A percentile compares a stretch with the other conserved stretches of the same genome.
These are phyloP conservation scores for Zygoascus sp. DNA, from an alignment of 1,139 yeast species.

Conservation along the genomic window DNA sequence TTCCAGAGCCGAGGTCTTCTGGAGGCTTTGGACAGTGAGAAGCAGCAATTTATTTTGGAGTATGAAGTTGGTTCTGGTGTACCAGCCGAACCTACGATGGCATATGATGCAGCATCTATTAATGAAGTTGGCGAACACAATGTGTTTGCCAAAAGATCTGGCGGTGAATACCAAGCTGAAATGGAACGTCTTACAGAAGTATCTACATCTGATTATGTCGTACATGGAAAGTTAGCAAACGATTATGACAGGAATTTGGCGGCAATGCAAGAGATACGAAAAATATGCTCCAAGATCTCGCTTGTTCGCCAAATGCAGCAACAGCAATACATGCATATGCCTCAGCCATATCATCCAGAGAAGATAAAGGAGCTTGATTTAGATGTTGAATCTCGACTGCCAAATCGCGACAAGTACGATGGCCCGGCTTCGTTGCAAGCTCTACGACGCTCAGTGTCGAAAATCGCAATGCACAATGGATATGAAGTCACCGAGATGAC, in stretches of 20 bases:
- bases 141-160: background rate
- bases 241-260: constrained; percentile 61
- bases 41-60: constrained; percentile 64
- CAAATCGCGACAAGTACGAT: constrained; percentile 57
- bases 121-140: constrained; percentile 21
- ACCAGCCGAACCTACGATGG: constrained; percentile 32
- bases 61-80: constrained; percentile 80
- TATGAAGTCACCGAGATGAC: constrained; percentile 77
- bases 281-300: constrained; percentile 82
- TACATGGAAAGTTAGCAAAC: constrained; percentile 56
- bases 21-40: constrained; percentile 49
- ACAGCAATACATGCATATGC: constrained; percentile 67
- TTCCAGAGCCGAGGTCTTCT: constrained; percentile 26
- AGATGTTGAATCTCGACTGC: constrained; percentile 72
- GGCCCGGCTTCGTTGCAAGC: constrained; percentile 60
- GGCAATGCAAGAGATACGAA: constrained; percentile 83
- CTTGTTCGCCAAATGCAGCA: constrained; percentile 89
- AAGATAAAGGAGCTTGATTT: constrained; percentile 62
- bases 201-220: constrained; percentile 40
- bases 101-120: constrained; percentile 12
- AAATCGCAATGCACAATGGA: constrained; percentile 88
- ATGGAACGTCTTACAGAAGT: constrained; percentile 32
- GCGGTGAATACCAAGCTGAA: constrained; percentile 3
- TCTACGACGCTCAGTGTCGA: constrained; percentile 65
- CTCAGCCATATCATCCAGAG: constrained; percentile 68